Evolutionary conservation across 257 asterid species (phyloP), one percentile per base, ranked within the genome.

Genomic region (Nicotiana benthamiana): DNA sequence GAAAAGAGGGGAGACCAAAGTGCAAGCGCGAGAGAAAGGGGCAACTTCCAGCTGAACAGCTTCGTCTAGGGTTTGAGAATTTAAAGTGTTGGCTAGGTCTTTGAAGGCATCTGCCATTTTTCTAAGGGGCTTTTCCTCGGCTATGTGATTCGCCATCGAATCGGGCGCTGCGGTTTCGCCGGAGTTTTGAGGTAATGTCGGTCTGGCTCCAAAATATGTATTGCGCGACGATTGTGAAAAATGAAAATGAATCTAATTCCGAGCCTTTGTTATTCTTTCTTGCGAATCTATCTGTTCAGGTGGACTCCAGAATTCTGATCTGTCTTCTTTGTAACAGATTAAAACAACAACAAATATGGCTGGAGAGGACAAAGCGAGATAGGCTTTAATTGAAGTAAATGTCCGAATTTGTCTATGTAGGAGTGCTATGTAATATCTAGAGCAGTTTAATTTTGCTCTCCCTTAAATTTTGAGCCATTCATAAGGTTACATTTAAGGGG

Each of bases 1-100:
- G 83, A 95, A 95, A 62, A 95, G 97, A 65, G 98, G 98, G 48
- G 98, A 92, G 40, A 95, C 97, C 81, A 90, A 87, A 51, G 97
- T 87, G 82, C 98, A 93, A 85, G 98, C 98, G 7, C 85, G 83
- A 59, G 97, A 91, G 84, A 95, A 93, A 9, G 86, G 80, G 78
- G 74, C 92, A 17, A 93, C 88, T 57, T 91, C 94, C 75, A 95
- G 87, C 16, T 75, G 87, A 22, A 89, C 88, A 48, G 91, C 87
- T 83, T 89, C 93, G 9, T 80, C 85, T 17, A 84, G 82, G 68
- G 75, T 79, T 75, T 77, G 87, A 28, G 87, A 80, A 83, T 79
- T 83, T 30, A 95, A 64, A 28, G 76, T 75, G 76, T 79, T 43
- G 85, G 92, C 87, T 12, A 94, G 88, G 75, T 88, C 90, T 65